These are phyloP conservation scores for Eucalyptus erythrocorys DNA, from an alignment of 345 rosid genomes.

Conservation along the genomic window DNA sequence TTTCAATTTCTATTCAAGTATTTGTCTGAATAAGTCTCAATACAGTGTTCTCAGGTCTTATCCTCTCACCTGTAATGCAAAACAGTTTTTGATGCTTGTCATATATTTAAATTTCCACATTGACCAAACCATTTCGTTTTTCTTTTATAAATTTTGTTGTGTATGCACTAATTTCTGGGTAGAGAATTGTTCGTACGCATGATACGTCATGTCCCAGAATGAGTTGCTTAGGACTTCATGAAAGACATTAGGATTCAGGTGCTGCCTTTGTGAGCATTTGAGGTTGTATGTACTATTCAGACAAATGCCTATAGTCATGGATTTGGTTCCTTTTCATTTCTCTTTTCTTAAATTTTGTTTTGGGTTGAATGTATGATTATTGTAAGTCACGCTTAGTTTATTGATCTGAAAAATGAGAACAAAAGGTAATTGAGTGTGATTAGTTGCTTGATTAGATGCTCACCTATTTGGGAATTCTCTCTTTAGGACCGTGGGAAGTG, in stretches of 20 bases:
- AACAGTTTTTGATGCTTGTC: not conserved
- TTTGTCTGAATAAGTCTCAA: not conserved
- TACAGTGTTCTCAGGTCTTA: not conserved
- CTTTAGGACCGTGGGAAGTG: slow-evolving; percentile 41
- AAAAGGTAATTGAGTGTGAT: not conserved
- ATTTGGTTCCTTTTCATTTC: not conserved
- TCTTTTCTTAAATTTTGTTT: not conserved
- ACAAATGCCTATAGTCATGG: not conserved
- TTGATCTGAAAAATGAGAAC: not conserved
- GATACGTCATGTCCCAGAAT: not conserved
- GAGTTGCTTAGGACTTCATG: not conserved
- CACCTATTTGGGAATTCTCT: not conserved
- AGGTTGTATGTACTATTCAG: not conserved
- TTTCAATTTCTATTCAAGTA: not conserved
- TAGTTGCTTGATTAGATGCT: not conserved
- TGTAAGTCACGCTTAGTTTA: not conserved
- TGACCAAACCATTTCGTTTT: not conserved
- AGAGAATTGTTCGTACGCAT: not conserved
- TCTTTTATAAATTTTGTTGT: not conserved
- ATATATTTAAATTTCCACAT: no score
- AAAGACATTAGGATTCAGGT: not conserved
- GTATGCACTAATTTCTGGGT: not conserved
- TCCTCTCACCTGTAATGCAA: not conserved
- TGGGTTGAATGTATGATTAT: not conserved
- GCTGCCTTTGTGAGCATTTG: not conserved